Conservation (phyloP, 352 stramenopile genomes). For the Phytopythium oedochilum region DNA sequence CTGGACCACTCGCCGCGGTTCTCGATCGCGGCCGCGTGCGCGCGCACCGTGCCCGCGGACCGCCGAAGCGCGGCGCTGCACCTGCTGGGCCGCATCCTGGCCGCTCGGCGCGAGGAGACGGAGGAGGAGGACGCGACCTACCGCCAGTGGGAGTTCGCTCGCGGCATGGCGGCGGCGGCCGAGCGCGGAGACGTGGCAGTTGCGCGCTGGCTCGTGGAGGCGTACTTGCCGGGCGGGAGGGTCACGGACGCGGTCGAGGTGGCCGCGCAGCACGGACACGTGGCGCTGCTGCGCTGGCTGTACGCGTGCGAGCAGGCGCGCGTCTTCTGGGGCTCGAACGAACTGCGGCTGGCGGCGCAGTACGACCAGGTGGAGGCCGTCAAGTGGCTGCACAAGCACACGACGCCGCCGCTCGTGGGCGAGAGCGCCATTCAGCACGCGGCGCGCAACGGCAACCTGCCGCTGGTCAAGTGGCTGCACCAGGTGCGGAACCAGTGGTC, state of each 20-base stretch:
- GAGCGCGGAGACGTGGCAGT: slow-evolving; percentile 16
- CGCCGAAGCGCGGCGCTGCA: not conserved
- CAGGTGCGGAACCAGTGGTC: slow-evolving; percentile 21
- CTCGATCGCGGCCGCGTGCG: slow-evolving; percentile 15
- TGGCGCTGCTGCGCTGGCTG: slow-evolving; percentile 17
- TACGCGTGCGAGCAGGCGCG: slow-evolving; percentile 6
- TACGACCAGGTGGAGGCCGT: slow-evolving; percentile 16
- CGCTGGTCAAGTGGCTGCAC: slow-evolving; percentile 32
- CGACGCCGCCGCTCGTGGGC: slow-evolving; percentile 19
- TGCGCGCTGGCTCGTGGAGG: slow-evolving; percentile 19
- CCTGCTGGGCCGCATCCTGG: slow-evolving; percentile 16
- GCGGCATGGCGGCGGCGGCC: slow-evolving; percentile 15
- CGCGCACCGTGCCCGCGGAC: not conserved
- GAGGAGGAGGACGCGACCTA: slow-evolving; percentile 8
- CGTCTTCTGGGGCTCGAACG: slow-evolving; percentile 31
- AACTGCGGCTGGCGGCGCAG: slow-evolving; percentile 22
- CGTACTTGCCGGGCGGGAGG: slow-evolving; percentile 8
- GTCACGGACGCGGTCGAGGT: slow-evolving; percentile 5
- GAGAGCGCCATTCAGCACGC: slow-evolving; percentile 25
- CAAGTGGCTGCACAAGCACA: slow-evolving; percentile 28
- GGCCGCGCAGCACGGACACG: slow-evolving; percentile 14
- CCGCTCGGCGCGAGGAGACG: slow-evolving; percentile 1
- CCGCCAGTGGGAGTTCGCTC: slow-evolving; percentile 24
- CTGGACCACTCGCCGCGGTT: slow-evolving; percentile 17
- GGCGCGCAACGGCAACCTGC: slow-evolving; percentile 25